These are phyloP conservation scores for Boletellus sp. DNA, from an alignment of 768 basidiomycete species.

Conservation along the genomic window DNA sequence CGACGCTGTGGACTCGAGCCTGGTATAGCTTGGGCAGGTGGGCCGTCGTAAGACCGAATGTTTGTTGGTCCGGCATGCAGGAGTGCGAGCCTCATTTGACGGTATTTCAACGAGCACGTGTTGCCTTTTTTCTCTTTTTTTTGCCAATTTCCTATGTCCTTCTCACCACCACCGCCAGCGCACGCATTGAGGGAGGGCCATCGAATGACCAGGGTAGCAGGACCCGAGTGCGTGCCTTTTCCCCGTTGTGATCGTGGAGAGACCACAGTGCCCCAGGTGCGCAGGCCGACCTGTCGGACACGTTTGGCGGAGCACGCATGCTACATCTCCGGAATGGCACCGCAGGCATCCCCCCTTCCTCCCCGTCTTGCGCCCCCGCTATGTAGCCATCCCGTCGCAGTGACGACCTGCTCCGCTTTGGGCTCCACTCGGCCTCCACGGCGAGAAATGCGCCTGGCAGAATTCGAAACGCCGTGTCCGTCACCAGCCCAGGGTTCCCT, in stretches of 20 bases:
- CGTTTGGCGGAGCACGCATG: neutral
- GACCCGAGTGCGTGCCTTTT: too few relatives aligned
- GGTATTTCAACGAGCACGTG: neutral
- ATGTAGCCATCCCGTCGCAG: too few relatives aligned
- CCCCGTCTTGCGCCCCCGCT: neutral
- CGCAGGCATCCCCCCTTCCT: neutral
- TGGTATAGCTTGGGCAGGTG: neutral
- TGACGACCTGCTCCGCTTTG: neutral
- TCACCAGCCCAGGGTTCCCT: too few relatives aligned
- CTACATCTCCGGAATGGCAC: neutral
- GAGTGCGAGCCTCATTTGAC: neutral
- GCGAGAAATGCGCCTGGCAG: neutral
- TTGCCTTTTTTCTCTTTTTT: neutral
- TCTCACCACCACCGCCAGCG: too few relatives aligned
- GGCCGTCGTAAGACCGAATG: neutral
- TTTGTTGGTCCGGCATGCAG: neutral
- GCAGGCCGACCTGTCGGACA: neutral
- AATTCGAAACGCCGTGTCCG: too few relatives aligned
- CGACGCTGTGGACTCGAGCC: neutral
- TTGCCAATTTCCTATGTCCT: too few relatives aligned
- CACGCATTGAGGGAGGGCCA: neutral
- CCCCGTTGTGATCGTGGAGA: neutral
- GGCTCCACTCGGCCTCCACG: neutral
- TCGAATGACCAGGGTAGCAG: neutral
- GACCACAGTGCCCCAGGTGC: neutral